phyloP scores from a whole-genome alignment of 768 basidiomycete genomes.

The Hericium rajendrae region DNA sequence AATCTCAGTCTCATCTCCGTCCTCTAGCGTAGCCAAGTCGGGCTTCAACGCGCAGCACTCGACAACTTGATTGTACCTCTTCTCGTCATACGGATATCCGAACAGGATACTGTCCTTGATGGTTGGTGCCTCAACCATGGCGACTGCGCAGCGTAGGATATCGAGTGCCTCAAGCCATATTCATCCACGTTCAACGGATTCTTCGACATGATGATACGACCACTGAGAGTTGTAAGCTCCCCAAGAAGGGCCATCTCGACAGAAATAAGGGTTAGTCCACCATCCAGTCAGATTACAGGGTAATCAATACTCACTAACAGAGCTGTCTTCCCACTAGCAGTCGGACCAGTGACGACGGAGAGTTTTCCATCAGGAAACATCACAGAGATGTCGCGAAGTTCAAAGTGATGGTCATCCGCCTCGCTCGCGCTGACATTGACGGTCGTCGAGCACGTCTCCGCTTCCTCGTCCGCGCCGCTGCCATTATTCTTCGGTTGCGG shows the following conservation, averaged over 20 bases:
- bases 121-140: conserved; percentile 34
- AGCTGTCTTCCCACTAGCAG: conserved; percentile 78
- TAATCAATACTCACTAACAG: conserved; percentile 40
- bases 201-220: conserved; percentile 58
- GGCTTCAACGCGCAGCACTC: conserved; percentile 75
- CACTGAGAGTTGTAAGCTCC: conserved; percentile 54
- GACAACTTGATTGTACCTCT: conserved; percentile 66
- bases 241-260: conserved; percentile 59
- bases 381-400: conserved; percentile 56
- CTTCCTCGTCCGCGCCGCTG: not conserved
- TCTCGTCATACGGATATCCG: conserved; percentile 45
- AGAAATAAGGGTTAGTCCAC: not conserved
- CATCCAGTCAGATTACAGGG: not conserved
- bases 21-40: conserved; percentile 77
- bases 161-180: conserved; percentile 44
- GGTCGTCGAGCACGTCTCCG: not conserved
- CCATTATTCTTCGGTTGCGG: not conserved
- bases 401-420: conserved; percentile 42
- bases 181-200: conserved; percentile 49
- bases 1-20: conserved; percentile 81
- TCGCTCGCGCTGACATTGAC: not conserved
- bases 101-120: conserved; percentile 56
- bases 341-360: conserved; percentile 67
- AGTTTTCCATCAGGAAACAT: conserved; percentile 65
- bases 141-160: conserved; percentile 41